Base-by-base conservation (phyloP, 2,329 filamentous ascomycete species). In the Xylaria sp. region DNA sequence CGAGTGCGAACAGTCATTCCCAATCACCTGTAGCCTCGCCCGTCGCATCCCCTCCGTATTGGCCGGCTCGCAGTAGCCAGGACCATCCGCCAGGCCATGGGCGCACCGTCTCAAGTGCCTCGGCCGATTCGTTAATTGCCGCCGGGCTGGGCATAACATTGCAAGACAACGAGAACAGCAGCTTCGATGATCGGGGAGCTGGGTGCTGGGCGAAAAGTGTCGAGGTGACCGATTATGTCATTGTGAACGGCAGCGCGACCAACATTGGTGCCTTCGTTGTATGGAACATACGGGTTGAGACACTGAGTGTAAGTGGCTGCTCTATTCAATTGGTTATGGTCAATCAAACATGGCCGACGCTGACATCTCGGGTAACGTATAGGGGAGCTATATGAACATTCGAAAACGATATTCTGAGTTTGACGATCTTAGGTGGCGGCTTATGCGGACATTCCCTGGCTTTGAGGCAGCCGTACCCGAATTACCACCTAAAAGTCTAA, bases 371-470 rank as follows among this genome's bases (percentile, higher is more conserved):
- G 59, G 41, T 25, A 18, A 36, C 28, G 62, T 71, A 84, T 62
- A 90, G 88, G 88, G 89, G 51, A 86, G 86, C 68, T 85, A 82
- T 57, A 89, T 91, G 82, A 85, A 86, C 70, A 88, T 91, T 72
- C 83, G 88, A 67, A 91, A 91, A 78, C 87, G 94, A 79, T 98
- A 98, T 81, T 98, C 94, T 0, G 95, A 98, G 79, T 98, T 98
- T 78, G 94, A 97, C 79, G 89, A 92, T 65, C 87, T 99, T 69
- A 89, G 94, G 63, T 82, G 86, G 59, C 89, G 90, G 73, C 86
- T 99, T 23, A 83, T 94, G 52, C 85, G 87, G 75, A 93, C 94
- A 0, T 98, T 98, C 75, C 95, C 96, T 4, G 88, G 91, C 74
- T 94, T 94, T 25, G 90, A 89, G 76, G 92, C 88, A 28, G 93